These are phyloP conservation scores for Bruguiera sexangula DNA, from an alignment of 345 rosid species.

Conservation along the genomic window DNA sequence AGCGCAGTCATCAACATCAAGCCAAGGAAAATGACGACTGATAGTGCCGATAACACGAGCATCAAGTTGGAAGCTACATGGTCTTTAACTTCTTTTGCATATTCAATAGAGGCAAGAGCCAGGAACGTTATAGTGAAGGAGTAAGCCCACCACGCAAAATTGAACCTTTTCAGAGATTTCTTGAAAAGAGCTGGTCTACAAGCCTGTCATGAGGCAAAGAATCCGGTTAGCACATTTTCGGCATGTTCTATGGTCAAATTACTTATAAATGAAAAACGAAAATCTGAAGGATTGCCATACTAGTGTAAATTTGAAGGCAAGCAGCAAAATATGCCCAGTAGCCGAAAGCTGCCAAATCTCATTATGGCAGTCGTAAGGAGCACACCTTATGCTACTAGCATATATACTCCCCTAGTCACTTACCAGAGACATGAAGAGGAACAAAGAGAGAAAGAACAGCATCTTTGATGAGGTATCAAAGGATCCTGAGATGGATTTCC, in stretches of 20 bases:
- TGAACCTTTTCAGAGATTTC: conserved; percentile 64
- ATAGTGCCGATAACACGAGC: conserved; percentile 42
- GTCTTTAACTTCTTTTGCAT: conserved; percentile 45
- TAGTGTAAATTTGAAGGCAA: too few species aligned
- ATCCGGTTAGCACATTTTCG: neutral
- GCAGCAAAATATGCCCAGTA: too few species aligned
- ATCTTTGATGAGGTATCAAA: conserved; percentile 39
- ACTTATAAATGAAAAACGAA: too few species aligned
- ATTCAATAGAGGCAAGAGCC: conserved; percentile 53
- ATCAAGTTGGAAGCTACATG: conserved; percentile 31
- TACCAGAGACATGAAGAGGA: conserved; percentile 61
- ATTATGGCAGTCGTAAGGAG: too few species aligned
- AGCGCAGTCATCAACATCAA: conserved; percentile 49
- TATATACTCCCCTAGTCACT: neutral
- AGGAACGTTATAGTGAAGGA: conserved; percentile 56
- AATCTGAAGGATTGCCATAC: too few species aligned
- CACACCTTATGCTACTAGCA: too few species aligned
- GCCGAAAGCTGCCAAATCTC: too few species aligned
- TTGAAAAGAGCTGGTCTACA: conserved; percentile 61
- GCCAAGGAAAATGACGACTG: conserved; percentile 46
- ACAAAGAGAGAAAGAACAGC: conserved; percentile 32
- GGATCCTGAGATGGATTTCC: conserved; percentile 55
- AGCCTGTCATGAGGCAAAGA: conserved; percentile 28
- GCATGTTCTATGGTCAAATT: too few species aligned
- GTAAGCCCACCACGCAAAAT: conserved; percentile 69